Evolutionary conservation across 2,329 filamentous ascomycete species (phyloP).

Genomic region (Botrytis porri): DNA sequence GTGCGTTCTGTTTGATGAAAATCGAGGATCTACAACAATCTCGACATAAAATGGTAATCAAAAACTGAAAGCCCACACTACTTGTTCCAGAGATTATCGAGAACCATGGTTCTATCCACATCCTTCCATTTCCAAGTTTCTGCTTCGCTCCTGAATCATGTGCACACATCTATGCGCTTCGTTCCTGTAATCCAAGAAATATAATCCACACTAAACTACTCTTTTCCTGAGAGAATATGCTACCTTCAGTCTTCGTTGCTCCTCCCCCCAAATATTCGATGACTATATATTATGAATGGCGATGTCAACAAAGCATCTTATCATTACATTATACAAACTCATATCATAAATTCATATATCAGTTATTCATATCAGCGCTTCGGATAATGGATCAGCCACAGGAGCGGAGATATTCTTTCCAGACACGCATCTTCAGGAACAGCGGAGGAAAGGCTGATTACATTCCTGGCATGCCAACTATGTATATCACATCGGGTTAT

Average conservation of each 20-base stretch:
- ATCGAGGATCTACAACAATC: not conserved
- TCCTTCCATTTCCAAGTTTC: not conserved
- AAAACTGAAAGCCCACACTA: not conserved
- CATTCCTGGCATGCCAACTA: not conserved
- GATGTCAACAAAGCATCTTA: not conserved
- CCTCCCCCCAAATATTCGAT: not conserved
- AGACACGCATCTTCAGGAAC: not conserved
- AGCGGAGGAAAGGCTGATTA: not conserved
- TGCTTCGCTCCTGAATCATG: not conserved
- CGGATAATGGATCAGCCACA: not conserved
- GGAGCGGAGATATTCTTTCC: not conserved
- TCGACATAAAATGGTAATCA: not conserved
- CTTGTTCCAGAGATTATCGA: not conserved
- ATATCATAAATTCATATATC: not conserved
- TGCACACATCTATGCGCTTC: not conserved
- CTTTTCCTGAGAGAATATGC: not conserved
- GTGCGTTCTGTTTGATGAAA: not conserved
- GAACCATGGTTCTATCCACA: not conserved
- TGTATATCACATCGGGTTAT: accelerated
- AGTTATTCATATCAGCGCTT: not conserved
- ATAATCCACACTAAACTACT: not conserved
- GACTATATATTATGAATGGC: not conserved
- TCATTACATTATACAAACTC: not conserved
- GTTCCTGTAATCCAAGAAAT: not conserved
- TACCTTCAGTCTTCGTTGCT: not conserved